Conservation (phyloP, 768 basidiomycete genomes). For the Kwoniella botswanensis region DNA sequence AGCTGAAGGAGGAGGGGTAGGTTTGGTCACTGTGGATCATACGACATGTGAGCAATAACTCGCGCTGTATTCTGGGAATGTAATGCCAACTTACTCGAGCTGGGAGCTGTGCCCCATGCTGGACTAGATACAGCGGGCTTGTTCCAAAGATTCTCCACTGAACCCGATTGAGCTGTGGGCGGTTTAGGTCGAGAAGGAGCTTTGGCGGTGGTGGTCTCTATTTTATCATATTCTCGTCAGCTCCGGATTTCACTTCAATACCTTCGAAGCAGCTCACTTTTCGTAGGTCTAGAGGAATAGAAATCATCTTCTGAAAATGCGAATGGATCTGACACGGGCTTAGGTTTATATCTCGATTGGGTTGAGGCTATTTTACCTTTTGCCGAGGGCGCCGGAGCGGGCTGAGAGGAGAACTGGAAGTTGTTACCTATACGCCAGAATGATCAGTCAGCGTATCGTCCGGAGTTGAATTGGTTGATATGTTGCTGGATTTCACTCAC, state of each 20-base stretch:
- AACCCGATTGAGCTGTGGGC: constrained; percentile 15
- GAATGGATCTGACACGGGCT: constrained; percentile 48
- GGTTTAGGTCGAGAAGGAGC: constrained; percentile 25
- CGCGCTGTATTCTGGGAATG: not conserved
- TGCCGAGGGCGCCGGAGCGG: constrained; percentile 23
- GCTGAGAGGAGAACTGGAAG: constrained; percentile 53
- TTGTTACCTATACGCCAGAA: constrained; percentile 38
- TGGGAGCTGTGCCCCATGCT: constrained; percentile 44
- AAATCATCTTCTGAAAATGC: constrained; percentile 57
- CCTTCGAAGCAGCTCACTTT: constrained; percentile 9
- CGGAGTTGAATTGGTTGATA: not conserved
- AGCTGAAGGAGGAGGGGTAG: constrained; percentile 24
- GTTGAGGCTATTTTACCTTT: constrained; percentile 45
- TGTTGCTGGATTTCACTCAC: constrained; percentile 62
- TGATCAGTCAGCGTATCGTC: not conserved
- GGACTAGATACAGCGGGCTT: constrained; percentile 35
- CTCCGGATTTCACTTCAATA: not conserved
- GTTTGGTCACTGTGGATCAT: constrained; percentile 21
- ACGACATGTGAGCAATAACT: not conserved
- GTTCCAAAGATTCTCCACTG: constrained; percentile 31
- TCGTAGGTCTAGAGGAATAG: constrained; percentile 40
- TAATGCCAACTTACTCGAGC: constrained; percentile 14
- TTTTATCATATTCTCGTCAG: not conserved
- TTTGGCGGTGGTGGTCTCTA: constrained; percentile 32
- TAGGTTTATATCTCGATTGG: constrained; percentile 45